phyloP scores from a whole-genome alignment of 2,329 filamentous ascomycete species.

The Harringtonia aguacate region DNA sequence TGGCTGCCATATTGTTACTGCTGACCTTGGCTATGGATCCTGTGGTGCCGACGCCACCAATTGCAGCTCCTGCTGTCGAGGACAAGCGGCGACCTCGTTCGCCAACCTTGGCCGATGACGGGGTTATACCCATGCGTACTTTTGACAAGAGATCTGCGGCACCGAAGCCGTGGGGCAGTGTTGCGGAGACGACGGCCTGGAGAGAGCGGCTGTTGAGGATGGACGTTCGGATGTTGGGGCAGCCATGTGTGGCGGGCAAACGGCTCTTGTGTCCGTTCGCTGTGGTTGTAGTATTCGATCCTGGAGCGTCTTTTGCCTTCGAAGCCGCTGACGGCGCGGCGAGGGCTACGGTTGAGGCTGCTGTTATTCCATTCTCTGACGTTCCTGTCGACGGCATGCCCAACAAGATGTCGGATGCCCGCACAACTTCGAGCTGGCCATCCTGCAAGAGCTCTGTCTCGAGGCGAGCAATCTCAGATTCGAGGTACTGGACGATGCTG shows the following conservation, averaged over 20 bases:
- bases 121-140: slow-evolving; percentile 22
- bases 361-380: background rate
- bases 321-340: too few relatives aligned
- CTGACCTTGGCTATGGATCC: background rate
- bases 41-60: background rate
- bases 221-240: slow-evolving; percentile 11
- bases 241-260: background rate
- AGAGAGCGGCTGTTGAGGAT: slow-evolving; percentile 18
- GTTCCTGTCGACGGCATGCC: slow-evolving; percentile 2
- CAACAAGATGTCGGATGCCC: slow-evolving; percentile 10
- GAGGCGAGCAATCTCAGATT: slow-evolving; percentile 21
- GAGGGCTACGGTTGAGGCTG: background rate
- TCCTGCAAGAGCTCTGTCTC: slow-evolving; percentile 19
- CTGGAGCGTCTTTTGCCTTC: too few relatives aligned
- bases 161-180: slow-evolving; percentile 16
- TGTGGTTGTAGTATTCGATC: too few relatives aligned
- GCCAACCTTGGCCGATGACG: slow-evolving; percentile 13
- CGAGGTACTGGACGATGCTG: slow-evolving; percentile 22
- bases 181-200: slow-evolving; percentile 18
- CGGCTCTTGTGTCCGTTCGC: background rate
- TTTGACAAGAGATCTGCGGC: slow-evolving; percentile 19
- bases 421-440: slow-evolving; percentile 12
- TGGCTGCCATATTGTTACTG: background rate
- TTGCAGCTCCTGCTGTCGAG: background rate
- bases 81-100: too few relatives aligned